Percentiles rank a stretch among this genome's conserved stretches.
Conservation (phyloP, 192 early-diverging fungal genomes). For the Pecoramyces ruminantium region DNA sequence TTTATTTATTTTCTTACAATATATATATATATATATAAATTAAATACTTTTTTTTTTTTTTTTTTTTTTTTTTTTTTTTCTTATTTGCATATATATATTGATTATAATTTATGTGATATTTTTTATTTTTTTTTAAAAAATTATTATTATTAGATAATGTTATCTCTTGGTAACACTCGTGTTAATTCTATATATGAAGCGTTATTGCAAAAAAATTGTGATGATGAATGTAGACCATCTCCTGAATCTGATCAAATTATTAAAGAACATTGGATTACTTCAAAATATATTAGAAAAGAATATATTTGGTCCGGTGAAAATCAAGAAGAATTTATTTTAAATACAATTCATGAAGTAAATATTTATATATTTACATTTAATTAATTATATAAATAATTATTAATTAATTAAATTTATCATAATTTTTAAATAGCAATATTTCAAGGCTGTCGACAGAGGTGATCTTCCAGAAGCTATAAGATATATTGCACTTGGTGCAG, state of each 20-base stretch:
- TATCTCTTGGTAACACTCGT: conserved; percentile 57
- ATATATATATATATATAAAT: too few species aligned
- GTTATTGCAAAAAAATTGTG: conserved; percentile 1
- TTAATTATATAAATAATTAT: too few species aligned
- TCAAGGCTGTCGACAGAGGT: neutral
- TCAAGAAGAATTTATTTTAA: neutral
- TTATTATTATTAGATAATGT: conserved; percentile 33
- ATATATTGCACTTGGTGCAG: neutral
- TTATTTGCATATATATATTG: too few species aligned
- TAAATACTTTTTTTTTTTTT: too few species aligned
- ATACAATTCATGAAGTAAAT: neutral
- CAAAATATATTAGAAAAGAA: neutral
- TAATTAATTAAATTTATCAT: too few species aligned
- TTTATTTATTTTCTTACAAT: too few species aligned
- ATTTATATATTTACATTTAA: too few species aligned
- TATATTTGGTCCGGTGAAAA: neutral
- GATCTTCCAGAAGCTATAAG: neutral
- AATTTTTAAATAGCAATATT: neutral
- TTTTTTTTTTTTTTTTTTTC: too few species aligned
- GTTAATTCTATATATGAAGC: conserved; percentile 33
- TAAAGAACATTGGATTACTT: neutral
- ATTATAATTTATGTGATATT: too few species aligned
- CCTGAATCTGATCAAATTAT: neutral
- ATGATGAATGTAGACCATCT: neutral
- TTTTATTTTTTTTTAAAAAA: too few species aligned